These are phyloP conservation scores for Fusarium brevicatenulatum DNA, from an alignment of 2,329 filamentous ascomycete species.

Conservation along the genomic window DNA sequence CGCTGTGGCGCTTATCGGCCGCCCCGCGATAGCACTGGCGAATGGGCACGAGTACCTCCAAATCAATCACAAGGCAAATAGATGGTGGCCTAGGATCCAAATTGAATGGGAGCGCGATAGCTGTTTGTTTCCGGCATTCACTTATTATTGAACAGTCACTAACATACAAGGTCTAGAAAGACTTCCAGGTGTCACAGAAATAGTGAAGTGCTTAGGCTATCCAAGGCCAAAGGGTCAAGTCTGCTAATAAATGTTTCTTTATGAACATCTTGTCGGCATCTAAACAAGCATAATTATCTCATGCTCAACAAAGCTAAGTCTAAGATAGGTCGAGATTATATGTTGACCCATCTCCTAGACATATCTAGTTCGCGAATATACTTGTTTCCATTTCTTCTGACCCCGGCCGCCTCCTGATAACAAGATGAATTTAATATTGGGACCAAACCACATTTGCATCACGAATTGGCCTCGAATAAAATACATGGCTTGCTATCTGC, in stretches of 20 bases:
- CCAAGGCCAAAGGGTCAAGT: background rate
- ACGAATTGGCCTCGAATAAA: background rate
- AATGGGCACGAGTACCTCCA: conserved; percentile 21
- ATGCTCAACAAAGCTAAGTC: background rate
- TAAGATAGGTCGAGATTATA: background rate
- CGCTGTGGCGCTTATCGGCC: conserved; percentile 40
- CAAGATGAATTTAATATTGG: background rate
- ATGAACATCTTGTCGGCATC: background rate
- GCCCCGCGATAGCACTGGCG: conserved; percentile 34
- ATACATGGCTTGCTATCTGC: background rate
- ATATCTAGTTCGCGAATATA: background rate
- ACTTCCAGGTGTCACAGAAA: background rate
- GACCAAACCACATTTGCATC: background rate
- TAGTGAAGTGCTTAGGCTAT: background rate
- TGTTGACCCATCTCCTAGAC: background rate
- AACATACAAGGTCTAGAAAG: background rate
- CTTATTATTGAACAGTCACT: background rate
- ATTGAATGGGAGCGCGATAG: background rate
- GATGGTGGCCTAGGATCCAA: background rate
- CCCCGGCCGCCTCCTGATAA: too few species aligned
- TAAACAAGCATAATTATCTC: background rate
- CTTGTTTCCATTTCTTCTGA: background rate
- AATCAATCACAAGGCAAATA: background rate
- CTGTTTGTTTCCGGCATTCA: background rate
- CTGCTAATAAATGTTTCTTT: background rate